Evolutionary conservation across 176 grass and related monocot genomes (phyloP).

Genomic region (Miscanthus lutarioriparius): DNA sequence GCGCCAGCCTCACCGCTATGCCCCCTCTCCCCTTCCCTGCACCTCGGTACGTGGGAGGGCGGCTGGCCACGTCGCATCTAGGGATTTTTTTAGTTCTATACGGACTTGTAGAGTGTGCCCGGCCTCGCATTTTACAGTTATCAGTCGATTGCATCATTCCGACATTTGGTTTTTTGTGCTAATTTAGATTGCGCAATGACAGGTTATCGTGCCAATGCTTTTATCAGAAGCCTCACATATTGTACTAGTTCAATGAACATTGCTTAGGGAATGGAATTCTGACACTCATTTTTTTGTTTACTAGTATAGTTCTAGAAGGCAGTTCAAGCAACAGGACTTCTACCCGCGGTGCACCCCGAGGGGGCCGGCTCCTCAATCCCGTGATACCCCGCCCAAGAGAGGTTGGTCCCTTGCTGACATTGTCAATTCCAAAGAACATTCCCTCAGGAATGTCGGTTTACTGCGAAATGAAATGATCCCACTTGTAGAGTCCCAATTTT

Average conservation of each 20-base stretch:
- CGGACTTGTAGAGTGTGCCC: background rate
- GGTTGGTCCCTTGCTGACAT: conserved; percentile 50
- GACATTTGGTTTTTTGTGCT: background rate
- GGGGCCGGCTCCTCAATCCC: conserved; percentile 81
- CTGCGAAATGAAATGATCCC: conserved; percentile 8
- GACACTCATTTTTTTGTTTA: conserved; percentile 15
- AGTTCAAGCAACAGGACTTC: conserved; percentile 65
- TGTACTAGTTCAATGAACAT: conserved; percentile 14
- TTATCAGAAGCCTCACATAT: conserved; percentile 18
- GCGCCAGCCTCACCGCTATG: conserved; percentile 36
- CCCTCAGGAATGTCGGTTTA: background rate
- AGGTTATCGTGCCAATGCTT: conserved; percentile 25
- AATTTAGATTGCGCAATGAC: conserved; percentile 15
- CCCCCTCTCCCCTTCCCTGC: conserved; percentile 54
- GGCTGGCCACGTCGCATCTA: background rate
- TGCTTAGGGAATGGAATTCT: conserved; percentile 1
- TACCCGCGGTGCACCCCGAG: conserved; percentile 65
- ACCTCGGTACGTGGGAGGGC: conserved; percentile 50
- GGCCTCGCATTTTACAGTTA: conserved; percentile 10
- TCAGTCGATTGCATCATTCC: background rate
- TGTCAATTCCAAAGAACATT: background rate
- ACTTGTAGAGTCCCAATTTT: background rate
- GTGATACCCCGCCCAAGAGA: conserved; percentile 91
- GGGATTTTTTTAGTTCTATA: background rate
- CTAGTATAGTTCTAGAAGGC: conserved; percentile 65